Conservation (phyloP, 2,329 filamentous ascomycete species). For the Remersonia thermophila region DNA sequence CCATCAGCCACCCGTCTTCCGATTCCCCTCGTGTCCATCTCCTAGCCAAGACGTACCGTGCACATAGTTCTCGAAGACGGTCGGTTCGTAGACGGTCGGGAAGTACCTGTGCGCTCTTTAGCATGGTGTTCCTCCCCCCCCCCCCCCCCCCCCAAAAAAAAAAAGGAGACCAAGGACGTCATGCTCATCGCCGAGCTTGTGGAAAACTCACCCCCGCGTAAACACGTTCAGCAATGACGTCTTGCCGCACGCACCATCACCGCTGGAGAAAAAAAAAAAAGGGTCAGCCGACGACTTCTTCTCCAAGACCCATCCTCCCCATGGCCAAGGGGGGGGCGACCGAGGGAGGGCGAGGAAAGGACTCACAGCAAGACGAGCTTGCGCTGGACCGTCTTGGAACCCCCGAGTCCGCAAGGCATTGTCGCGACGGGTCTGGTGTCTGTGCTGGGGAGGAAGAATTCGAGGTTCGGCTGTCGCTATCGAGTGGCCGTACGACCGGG, state of each 20-base stretch:
- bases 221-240: constrained; percentile 96
- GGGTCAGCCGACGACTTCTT: no score
- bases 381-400: constrained; percentile 78
- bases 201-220: constrained; percentile 68
- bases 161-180: no score
- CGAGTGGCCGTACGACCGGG: no score
- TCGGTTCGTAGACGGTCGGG: constrained; percentile 95
- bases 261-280: no score
- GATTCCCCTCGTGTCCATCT: no score
- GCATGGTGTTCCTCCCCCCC: no score
- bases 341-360: constrained; percentile 19
- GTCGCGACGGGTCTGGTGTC: constrained; percentile 9
- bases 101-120: constrained; percentile 57
- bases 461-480: background rate
- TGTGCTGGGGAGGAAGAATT: no score
- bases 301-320: no score
- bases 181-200: background rate
- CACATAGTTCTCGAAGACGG: constrained; percentile 98
- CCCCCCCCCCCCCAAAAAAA: no score
- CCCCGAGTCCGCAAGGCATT: constrained; percentile 48
- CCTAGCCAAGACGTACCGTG: constrained; percentile 81
- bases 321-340: no score
- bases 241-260: constrained; percentile 94
- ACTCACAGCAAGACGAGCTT: constrained; percentile 86
- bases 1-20: constrained; percentile 4